Percentiles rank a stretch among this genome's conserved stretches.
Evolutionary conservation across 2,329 filamentous ascomycete genomes (phyloP).

Genomic region (Coleophoma crateriformis): DNA sequence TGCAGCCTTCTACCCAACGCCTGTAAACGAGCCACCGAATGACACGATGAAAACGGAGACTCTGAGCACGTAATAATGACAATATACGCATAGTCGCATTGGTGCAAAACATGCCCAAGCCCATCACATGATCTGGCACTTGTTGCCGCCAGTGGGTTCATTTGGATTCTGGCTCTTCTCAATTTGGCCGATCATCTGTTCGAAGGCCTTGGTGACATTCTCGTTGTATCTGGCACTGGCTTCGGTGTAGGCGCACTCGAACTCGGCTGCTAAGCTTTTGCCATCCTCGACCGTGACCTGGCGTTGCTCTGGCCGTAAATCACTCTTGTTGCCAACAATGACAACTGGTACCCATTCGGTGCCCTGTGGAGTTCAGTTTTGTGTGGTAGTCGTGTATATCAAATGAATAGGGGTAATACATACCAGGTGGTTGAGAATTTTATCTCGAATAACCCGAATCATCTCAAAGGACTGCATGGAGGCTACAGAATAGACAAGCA

Average conservation of each 20-base stretch:
- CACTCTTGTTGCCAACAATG: conserved; percentile 95
- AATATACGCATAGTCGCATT: no score
- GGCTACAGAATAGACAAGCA: conserved; percentile 97
- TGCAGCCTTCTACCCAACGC: no score
- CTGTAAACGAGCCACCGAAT: no score
- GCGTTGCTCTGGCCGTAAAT: conserved; percentile 86
- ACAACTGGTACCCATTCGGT: conserved; percentile 89
- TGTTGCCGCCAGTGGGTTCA: conserved; percentile 73
- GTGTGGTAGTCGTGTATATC: no score
- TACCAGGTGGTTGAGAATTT: conserved; percentile 94
- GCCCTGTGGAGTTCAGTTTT: conserved; percentile 48
- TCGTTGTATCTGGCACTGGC: conserved; percentile 91
- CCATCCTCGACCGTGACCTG: conserved; percentile 86
- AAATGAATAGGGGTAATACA: conserved; percentile 23
- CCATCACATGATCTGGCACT: conserved; percentile 77
- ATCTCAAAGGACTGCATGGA: conserved; percentile 95
- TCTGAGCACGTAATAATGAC: no score
- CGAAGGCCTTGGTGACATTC: conserved; percentile 89
- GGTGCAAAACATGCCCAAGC: neutral
- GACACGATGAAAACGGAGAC: no score
- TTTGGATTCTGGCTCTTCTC: conserved; percentile 90
- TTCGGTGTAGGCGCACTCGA: conserved; percentile 91
- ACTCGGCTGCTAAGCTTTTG: conserved; percentile 76
- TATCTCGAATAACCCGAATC: conserved; percentile 92
- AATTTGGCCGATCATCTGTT: conserved; percentile 89